Evolutionary conservation across 306 rosid genomes (phyloP).

Genomic region (Trifolium fragiferum): DNA sequence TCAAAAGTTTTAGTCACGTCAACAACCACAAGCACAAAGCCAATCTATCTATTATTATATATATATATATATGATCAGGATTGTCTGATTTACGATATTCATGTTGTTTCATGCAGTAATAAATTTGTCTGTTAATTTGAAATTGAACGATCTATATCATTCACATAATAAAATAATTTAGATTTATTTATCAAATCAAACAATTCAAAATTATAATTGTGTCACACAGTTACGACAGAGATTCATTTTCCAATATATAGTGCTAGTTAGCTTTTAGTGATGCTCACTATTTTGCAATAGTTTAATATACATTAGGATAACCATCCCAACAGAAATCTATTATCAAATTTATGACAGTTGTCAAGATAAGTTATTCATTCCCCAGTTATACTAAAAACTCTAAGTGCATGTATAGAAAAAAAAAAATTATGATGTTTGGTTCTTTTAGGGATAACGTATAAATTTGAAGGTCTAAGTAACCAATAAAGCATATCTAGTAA

Average conservation of each 20-base stretch:
- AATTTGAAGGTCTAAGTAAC: slow-evolving; percentile 41
- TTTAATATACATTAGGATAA: slow-evolving; percentile 34
- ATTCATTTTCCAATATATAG: too few species aligned
- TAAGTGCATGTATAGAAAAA: background rate
- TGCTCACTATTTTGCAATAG: slow-evolving; percentile 14
- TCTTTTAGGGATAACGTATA: background rate
- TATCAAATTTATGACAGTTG: slow-evolving; percentile 20
- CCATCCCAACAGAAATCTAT: slow-evolving; percentile 35
- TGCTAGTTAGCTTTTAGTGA: slow-evolving; percentile 17
- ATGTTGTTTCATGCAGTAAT: too few species aligned
- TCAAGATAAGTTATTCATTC: slow-evolving; percentile 27
- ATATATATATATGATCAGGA: too few species aligned
- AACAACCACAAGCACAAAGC: slow-evolving; percentile 51
- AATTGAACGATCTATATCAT: too few species aligned
- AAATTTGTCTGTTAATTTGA: too few species aligned
- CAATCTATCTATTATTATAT: background rate
- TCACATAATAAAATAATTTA: too few species aligned
- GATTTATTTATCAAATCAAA: too few species aligned
- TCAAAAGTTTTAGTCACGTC: slow-evolving; percentile 41
- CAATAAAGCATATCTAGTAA: background rate
- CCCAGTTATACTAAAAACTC: background rate
- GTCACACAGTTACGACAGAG: too few species aligned
- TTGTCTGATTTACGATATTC: too few species aligned
- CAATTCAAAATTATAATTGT: too few species aligned
- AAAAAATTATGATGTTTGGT: background rate